Conservation (phyloP, 2,329 filamentous ascomycete species). For the Aschersonia sp. region DNA sequence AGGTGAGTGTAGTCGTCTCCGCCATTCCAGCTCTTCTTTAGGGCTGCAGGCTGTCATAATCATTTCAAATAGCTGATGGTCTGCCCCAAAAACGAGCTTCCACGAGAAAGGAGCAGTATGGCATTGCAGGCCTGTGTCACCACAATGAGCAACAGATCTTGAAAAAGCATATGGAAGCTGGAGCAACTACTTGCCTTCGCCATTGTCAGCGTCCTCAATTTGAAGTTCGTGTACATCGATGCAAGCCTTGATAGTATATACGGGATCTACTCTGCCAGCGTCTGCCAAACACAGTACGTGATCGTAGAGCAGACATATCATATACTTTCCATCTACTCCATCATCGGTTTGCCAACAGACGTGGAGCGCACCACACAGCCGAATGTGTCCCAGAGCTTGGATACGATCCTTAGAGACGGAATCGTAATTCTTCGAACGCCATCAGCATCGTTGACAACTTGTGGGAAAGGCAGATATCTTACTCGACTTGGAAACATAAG, state of each 20-base stretch:
- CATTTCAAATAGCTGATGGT: constrained; percentile 67
- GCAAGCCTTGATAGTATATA: constrained; percentile 62
- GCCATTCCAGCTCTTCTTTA: constrained; percentile 72
- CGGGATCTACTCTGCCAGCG: constrained; percentile 45
- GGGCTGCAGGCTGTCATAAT: constrained; percentile 76
- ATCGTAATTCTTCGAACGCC: constrained; percentile 27
- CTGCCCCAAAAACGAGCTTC: constrained; percentile 76
- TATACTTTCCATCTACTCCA: constrained; percentile 61
- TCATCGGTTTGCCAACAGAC: constrained; percentile 65
- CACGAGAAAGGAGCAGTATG: constrained; percentile 77
- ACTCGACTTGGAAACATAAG: constrained; percentile 63
- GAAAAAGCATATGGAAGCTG: too few relatives aligned
- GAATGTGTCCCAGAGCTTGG: constrained; percentile 65
- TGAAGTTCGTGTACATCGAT: constrained; percentile 52
- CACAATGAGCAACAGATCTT: too few relatives aligned
- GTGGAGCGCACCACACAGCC: constrained; percentile 71
- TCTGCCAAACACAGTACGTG: constrained; percentile 66
- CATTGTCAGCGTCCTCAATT: constrained; percentile 62
- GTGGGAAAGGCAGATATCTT: constrained; percentile 11
- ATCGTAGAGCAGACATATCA: constrained; percentile 74
- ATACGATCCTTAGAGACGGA: constrained; percentile 49
- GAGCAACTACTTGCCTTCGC: constrained; percentile 40
- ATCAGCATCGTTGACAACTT: neutral
- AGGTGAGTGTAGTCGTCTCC: constrained; percentile 44
- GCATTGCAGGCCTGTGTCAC: constrained; percentile 60